phyloP scores from a whole-genome alignment of 2,329 filamentous ascomycete genomes.

The Cercospora berteroae region DNA sequence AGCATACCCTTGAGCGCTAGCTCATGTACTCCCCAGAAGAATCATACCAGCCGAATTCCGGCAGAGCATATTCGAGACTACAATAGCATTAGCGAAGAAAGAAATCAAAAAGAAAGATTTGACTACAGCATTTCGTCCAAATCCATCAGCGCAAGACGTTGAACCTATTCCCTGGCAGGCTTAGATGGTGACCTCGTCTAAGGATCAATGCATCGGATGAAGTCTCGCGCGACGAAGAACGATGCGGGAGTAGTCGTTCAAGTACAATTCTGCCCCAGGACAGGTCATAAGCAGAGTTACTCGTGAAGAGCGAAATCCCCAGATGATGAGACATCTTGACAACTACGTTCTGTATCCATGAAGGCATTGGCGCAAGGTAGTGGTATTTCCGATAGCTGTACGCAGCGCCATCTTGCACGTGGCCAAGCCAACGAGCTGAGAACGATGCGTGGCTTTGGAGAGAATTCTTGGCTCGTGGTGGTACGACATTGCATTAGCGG shows the following conservation, averaged over 20 bases:
- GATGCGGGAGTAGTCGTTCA: background rate
- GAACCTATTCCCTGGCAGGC: background rate
- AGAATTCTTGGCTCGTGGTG: background rate
- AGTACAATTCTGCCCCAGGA: background rate
- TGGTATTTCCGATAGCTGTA: background rate
- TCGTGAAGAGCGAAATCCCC: background rate
- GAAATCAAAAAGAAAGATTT: background rate
- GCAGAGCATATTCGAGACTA: constrained; percentile 1
- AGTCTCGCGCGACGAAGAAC: background rate
- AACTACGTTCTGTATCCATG: background rate
- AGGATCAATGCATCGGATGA: background rate
- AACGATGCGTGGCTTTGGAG: background rate
- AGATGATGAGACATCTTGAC: background rate
- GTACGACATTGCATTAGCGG: background rate
- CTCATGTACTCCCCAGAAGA: background rate
- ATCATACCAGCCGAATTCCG: background rate
- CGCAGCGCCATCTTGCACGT: background rate
- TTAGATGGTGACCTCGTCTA: background rate
- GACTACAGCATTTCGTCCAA: background rate
- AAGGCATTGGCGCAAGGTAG: background rate
- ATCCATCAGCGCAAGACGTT: background rate
- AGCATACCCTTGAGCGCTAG: background rate
- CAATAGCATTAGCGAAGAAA: constrained; percentile 8
- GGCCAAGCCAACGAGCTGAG: background rate
- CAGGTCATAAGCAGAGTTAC: background rate